phyloP scores from a whole-genome alignment of 176 grass and related monocot genomes.

The Eleusine indica region DNA sequence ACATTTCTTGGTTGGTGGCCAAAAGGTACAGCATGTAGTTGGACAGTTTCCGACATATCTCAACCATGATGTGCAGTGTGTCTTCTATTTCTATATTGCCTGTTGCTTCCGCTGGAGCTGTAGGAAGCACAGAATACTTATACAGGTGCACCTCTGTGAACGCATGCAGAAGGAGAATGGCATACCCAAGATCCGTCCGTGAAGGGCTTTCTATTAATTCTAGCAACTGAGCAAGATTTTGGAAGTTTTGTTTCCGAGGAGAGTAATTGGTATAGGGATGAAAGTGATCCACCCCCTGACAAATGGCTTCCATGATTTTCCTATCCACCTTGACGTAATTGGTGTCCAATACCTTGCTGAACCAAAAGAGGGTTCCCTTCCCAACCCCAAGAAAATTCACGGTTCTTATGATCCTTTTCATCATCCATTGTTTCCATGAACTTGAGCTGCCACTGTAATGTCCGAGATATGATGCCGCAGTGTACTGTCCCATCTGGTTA shows the following conservation, averaged over 20 bases:
- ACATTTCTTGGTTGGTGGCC: not conserved
- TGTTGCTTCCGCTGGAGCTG: too few species aligned
- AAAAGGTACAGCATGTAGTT: slow-evolving; percentile 7
- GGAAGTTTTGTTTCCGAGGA: too few species aligned
- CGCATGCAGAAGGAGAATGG: not conserved
- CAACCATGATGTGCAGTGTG: not conserved
- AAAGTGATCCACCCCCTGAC: not conserved
- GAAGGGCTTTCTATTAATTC: too few species aligned
- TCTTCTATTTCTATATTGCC: too few species aligned
- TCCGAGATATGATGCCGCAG: not conserved
- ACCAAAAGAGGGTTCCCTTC: not conserved
- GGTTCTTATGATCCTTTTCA: not conserved
- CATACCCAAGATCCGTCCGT: not conserved
- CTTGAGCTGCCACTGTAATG: not conserved
- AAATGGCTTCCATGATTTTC: not conserved
- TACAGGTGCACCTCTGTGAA: not conserved
- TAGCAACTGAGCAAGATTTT: too few species aligned
- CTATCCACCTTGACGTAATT: not conserved
- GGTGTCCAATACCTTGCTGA: slow-evolving; percentile 7
- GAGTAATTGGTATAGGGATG: too few species aligned
- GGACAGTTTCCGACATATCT: slow-evolving; percentile 2
- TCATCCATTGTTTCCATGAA: not conserved
- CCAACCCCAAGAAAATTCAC: not conserved
- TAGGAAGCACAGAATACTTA: not conserved
- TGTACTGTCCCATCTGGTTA: slow-evolving; percentile 15